These are phyloP conservation scores for Microcyclosporella mali DNA, from an alignment of 2,329 filamentous ascomycete species.

Conservation along the genomic window DNA sequence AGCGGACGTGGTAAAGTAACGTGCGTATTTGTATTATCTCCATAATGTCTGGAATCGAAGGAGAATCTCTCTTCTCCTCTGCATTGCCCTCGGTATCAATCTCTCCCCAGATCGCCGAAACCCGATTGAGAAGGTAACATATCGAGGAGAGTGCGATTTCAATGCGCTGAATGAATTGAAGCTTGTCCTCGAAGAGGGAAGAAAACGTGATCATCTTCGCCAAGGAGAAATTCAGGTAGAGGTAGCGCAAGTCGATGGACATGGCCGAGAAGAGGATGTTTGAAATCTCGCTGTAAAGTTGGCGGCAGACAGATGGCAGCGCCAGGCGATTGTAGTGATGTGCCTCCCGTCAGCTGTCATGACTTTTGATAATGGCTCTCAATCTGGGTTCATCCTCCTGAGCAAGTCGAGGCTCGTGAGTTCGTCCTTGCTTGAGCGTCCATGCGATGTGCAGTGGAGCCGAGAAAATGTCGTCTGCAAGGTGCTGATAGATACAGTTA, in stretches of 20 bases:
- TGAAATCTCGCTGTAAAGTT: not conserved
- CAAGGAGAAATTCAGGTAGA: not conserved
- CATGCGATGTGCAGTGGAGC: not conserved
- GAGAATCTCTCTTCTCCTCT: too few species aligned
- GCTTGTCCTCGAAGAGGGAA: not conserved
- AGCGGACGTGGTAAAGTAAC: not conserved
- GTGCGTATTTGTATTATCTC: not conserved
- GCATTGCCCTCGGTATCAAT: too few species aligned
- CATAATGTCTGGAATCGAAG: too few species aligned
- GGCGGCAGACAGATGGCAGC: not conserved
- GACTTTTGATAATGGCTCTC: not conserved
- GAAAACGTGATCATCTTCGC: too few species aligned
- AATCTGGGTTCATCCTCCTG: too few species aligned
- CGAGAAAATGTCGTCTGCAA: not conserved
- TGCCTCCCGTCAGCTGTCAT: not conserved
- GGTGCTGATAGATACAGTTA: not conserved
- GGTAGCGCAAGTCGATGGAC: not conserved
- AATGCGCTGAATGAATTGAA: not conserved
- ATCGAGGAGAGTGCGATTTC: not conserved
- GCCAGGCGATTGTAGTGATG: not conserved
- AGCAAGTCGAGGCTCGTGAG: not conserved
- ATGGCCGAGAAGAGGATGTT: slow-evolving; percentile 1
- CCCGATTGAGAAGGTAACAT: not conserved
- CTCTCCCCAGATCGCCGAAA: not conserved
- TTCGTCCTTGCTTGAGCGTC: not conserved